A percentile compares a stretch with the other conserved stretches of the same genome.
These are phyloP conservation scores for Solanum virginianum DNA, from an alignment of 257 asterid species.

Conservation along the genomic window DNA sequence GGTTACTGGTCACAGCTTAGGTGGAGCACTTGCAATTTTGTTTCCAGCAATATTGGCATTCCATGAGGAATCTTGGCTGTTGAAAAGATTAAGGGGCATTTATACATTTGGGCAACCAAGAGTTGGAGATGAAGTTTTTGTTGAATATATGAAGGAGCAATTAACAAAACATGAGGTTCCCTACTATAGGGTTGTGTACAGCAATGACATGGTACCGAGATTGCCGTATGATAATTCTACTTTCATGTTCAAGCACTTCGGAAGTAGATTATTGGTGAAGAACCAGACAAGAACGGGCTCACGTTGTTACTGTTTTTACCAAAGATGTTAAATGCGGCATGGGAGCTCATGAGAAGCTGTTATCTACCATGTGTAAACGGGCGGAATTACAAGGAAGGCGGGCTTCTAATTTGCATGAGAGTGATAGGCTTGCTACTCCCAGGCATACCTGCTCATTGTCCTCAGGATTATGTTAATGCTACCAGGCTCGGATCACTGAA, in stretches of 20 bases:
- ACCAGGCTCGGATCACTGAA: conserved; percentile 18
- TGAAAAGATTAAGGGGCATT: conserved; percentile 31
- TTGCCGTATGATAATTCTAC: conserved; percentile 32
- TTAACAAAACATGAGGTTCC: conserved; percentile 6
- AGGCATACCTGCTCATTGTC: conserved; percentile 36
- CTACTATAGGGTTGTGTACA: conserved; percentile 50
- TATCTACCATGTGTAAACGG: conserved; percentile 30
- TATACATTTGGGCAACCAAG: conserved; percentile 70
- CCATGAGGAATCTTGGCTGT: conserved; percentile 19
- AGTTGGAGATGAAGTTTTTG: conserved; percentile 45
- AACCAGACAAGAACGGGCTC: conserved; percentile 28
- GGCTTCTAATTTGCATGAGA: conserved; percentile 15
- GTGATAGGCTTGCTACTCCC: conserved; percentile 25
- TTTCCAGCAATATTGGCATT: conserved; percentile 37
- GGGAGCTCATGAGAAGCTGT: conserved; percentile 56
- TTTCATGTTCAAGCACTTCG: conserved; percentile 54
- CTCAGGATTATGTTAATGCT: conserved; percentile 46
- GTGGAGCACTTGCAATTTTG: conserved; percentile 53
- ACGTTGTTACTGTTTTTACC: background rate
- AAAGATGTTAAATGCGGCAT: conserved; percentile 23
- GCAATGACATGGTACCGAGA: conserved; percentile 45
- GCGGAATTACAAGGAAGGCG: conserved; percentile 34
- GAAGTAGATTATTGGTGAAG: conserved; percentile 22
- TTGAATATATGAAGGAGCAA: conserved; percentile 21
- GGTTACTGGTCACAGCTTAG: conserved; percentile 61